A percentile compares a stretch with the other conserved stretches of the same genome.
phyloP scores from a whole-genome alignment of 1,284 basidiomycete genomes.

The Ganoderma boninense region DNA sequence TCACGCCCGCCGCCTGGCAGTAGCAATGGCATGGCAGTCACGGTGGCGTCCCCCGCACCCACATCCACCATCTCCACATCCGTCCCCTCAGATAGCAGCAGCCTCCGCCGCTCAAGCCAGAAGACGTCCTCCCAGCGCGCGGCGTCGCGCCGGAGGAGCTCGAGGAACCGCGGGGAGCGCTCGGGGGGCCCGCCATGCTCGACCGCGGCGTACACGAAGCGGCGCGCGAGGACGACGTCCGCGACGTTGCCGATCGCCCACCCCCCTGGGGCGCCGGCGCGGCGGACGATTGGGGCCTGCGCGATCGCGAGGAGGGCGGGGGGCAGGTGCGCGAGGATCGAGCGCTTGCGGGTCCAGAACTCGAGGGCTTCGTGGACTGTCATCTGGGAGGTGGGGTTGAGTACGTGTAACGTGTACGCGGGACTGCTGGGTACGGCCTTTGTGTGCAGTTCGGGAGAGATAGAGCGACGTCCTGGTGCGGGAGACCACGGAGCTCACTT shows the following conservation, averaged over 20 bases:
- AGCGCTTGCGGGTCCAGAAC: background rate
- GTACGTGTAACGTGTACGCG: too few species aligned
- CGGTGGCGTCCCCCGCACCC: background rate
- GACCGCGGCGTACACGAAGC: slow-evolving; percentile 38
- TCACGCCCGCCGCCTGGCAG: too few species aligned
- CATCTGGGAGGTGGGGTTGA: background rate
- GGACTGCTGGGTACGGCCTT: background rate
- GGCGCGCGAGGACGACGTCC: slow-evolving; percentile 40
- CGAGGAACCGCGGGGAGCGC: background rate
- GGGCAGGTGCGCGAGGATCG: slow-evolving; percentile 30
- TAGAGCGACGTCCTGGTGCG: too few species aligned
- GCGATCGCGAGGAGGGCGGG: slow-evolving; percentile 33
- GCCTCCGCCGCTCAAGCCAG: background rate
- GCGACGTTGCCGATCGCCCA: slow-evolving; percentile 38
- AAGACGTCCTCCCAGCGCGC: background rate
- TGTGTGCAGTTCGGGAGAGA: background rate
- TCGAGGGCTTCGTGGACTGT: slow-evolving; percentile 2
- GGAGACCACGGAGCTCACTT: background rate
- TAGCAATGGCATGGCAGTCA: too few species aligned
- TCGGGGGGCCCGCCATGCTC: slow-evolving; percentile 22
- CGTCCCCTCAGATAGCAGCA: too few species aligned
- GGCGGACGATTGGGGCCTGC: slow-evolving; percentile 36
- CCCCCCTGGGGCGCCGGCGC: slow-evolving; percentile 16
- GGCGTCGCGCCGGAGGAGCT: slow-evolving; percentile 6
- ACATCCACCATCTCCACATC: background rate